Percentiles rank a stretch among this genome's conserved stretches.
Conservation (phyloP, 371 early-diverging fungal species). For the Mortierella sp. region DNA sequence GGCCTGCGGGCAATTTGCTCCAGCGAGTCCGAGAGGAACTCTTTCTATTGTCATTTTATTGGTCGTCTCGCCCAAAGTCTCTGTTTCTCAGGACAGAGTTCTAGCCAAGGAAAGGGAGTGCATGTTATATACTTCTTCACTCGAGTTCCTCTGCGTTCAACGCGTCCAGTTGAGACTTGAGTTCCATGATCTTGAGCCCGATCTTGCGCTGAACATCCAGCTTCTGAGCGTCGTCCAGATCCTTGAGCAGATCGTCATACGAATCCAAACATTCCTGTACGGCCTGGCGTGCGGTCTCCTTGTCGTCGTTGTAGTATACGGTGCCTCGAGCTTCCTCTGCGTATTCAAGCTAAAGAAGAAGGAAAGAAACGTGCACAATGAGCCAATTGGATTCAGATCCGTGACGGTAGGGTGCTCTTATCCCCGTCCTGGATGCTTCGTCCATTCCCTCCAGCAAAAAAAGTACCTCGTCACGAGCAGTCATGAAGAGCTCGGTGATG, state of each 20-base stretch:
- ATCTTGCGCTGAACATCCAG: constrained; percentile 53
- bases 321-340: constrained; percentile 52
- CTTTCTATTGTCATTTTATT: too few species aligned
- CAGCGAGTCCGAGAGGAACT: too few species aligned
- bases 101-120: too few species aligned
- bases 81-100: too few species aligned
- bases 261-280: constrained; percentile 36
- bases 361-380: too few species aligned
- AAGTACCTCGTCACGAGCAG: constrained; percentile 48
- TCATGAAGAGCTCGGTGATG: constrained; percentile 46
- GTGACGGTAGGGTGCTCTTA: too few species aligned
- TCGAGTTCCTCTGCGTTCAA: constrained; percentile 49
- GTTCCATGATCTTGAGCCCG: constrained; percentile 53
- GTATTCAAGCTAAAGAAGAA: constrained; percentile 33
- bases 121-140: too few species aligned
- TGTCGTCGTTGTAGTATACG: constrained; percentile 53
- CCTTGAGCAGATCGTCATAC: constrained; percentile 25
- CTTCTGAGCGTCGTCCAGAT: constrained; percentile 36
- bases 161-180: constrained; percentile 50
- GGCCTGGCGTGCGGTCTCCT: constrained; percentile 35
- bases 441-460: too few species aligned
- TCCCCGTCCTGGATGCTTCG: too few species aligned
- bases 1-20: too few species aligned
- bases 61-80: too few species aligned
- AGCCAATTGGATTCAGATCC: too few species aligned